These are phyloP conservation scores for Castanea mollissima DNA, from an alignment of 306 rosid species.

Conservation along the genomic window DNA sequence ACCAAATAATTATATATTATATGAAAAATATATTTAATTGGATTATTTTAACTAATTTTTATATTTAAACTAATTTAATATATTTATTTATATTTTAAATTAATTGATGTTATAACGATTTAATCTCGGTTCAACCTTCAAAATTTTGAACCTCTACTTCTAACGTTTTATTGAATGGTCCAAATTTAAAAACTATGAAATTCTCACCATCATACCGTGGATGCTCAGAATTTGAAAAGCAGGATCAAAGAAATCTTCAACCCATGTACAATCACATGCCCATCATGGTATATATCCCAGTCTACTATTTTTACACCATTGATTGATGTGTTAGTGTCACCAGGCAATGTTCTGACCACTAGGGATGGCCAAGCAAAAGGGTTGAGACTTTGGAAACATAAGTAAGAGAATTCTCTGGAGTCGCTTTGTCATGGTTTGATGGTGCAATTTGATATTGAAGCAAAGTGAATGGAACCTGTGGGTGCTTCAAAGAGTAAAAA, in stretches of 20 bases:
- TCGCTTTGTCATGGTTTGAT: not conserved
- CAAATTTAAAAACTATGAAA: no score
- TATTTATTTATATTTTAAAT: no score
- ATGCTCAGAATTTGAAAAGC: not conserved
- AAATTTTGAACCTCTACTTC: no score
- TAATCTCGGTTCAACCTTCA: no score
- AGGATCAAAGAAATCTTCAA: conserved; percentile 1
- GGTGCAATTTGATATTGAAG: not conserved
- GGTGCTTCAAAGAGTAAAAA: not conserved
- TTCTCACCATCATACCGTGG: not conserved
- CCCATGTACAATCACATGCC: not conserved
- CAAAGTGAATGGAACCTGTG: conserved; percentile 1
- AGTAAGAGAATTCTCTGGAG: not conserved
- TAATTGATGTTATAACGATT: no score
- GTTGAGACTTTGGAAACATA: conserved; percentile 3
- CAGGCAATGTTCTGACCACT: not conserved
- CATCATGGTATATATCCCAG: not conserved
- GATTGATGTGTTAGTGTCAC: not conserved
- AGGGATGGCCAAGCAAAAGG: not conserved
- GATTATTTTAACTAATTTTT: no score
- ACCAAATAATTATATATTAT: no score
- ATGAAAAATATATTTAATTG: no score
- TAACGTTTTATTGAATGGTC: no score
- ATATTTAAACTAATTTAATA: no score
- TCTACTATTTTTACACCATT: not conserved